Evolutionary conservation across 257 asterid genomes (phyloP).

Genomic region (Solanum etuberosum): DNA sequence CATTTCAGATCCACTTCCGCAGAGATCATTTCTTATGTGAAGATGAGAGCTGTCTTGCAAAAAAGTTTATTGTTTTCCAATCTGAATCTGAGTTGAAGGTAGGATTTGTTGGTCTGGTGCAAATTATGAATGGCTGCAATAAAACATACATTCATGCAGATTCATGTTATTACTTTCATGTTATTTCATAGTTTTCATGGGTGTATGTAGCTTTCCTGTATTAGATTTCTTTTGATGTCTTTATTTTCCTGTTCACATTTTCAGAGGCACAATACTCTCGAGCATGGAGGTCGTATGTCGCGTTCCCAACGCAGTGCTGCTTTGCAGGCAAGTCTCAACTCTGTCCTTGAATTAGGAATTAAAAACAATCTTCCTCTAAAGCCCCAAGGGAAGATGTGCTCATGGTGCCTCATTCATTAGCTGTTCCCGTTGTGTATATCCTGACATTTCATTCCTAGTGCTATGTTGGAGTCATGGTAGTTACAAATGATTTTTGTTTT

Average conservation of each 20-base stretch:
- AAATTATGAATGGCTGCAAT: background rate
- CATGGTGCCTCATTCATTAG: background rate
- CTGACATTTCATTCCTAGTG: background rate
- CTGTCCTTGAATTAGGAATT: background rate
- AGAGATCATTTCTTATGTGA: conserved; percentile 81
- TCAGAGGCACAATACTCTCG: conserved; percentile 87
- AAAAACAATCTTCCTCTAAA: background rate
- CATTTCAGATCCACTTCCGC: conserved; percentile 71
- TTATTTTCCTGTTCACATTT: conserved; percentile 8
- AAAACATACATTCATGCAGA: background rate
- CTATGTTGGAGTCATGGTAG: background rate
- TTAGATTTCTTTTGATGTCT: background rate
- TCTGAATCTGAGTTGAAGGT: conserved; percentile 93
- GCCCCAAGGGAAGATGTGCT: background rate
- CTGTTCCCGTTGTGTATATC: background rate
- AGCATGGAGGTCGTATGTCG: conserved; percentile 96
- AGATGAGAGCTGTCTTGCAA: conserved; percentile 77
- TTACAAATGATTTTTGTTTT: background rate
- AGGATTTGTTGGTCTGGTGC: background rate
- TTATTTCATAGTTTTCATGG: background rate
- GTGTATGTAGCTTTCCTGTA: background rate
- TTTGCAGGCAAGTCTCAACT: conserved; percentile 56
- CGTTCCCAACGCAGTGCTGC: conserved; percentile 95
- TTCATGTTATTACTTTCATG: background rate
- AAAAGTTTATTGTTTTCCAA: conserved; percentile 72